Percentiles rank a stretch among this genome's conserved stretches.
phyloP scores from a whole-genome alignment of 257 asterid genomes.

The Hygrophila difformis region DNA sequence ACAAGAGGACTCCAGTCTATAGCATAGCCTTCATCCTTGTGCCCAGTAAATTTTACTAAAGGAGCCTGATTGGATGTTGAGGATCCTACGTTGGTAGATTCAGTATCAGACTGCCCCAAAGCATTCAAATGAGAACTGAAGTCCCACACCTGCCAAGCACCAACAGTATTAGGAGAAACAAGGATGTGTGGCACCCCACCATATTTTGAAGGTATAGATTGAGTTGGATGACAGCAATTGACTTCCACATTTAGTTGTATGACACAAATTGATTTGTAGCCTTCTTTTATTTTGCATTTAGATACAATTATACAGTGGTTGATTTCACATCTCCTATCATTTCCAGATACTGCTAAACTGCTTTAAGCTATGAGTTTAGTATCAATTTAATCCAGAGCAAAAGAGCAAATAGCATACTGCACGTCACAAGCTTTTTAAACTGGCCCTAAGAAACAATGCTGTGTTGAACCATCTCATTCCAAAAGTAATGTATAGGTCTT shows the following conservation, averaged over 20 bases:
- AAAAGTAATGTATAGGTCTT: too few relatives aligned
- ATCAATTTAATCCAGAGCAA: too few relatives aligned
- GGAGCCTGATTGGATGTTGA: slow-evolving; percentile 57
- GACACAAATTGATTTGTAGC: too few relatives aligned
- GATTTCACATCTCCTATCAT: neutral
- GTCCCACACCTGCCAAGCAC: slow-evolving; percentile 79
- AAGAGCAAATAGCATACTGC: too few relatives aligned
- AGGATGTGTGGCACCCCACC: neutral
- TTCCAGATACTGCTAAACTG: neutral
- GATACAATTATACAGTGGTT: too few relatives aligned
- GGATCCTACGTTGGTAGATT: slow-evolving; percentile 35
- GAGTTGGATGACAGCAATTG: too few relatives aligned
- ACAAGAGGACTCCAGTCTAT: slow-evolving; percentile 92
- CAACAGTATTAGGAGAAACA: slow-evolving; percentile 6
- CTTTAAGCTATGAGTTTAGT: neutral
- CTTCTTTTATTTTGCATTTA: too few relatives aligned
- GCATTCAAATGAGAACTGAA: slow-evolving; percentile 67
- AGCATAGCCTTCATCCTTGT: slow-evolving; percentile 95
- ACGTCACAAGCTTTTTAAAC: neutral
- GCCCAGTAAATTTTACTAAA: slow-evolving; percentile 60
- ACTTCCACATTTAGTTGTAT: too few relatives aligned
- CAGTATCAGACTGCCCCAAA: slow-evolving; percentile 52
- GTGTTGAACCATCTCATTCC: neutral
- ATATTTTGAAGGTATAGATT: neutral
- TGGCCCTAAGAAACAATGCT: neutral